These are phyloP conservation scores for Lophiotrema nucula DNA, from an alignment of 495 filamentous ascomycete genomes.

Conservation along the genomic window DNA sequence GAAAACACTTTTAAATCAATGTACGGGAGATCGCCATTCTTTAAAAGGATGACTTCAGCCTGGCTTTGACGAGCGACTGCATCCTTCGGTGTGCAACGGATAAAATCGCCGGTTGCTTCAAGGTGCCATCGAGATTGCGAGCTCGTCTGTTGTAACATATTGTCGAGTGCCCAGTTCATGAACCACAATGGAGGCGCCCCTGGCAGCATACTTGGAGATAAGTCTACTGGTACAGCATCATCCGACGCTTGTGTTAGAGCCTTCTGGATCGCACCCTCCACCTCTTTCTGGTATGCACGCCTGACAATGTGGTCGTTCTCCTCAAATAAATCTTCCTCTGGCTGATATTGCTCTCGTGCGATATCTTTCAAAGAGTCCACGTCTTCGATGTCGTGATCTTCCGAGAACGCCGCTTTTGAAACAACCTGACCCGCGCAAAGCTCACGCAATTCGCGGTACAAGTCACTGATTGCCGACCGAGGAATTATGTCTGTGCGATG, in stretches of 20 bases:
- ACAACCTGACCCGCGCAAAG: not conserved
- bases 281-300: not conserved
- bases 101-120: not conserved
- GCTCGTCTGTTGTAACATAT: not conserved
- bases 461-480: slow-evolving; percentile 1
- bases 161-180: not conserved
- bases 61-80: not conserved
- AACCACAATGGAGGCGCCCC: slow-evolving; percentile 12
- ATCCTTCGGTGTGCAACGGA: slow-evolving; percentile 12
- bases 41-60: slow-evolving; percentile 10
- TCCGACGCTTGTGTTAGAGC: not conserved
- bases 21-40: slow-evolving; percentile 4
- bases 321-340: not conserved
- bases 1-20: slow-evolving; percentile 9
- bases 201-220: not conserved
- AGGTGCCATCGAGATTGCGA: slow-evolving; percentile 1
- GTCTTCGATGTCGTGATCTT: slow-evolving; percentile 27
- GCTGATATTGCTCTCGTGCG: not conserved
- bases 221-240: not conserved
- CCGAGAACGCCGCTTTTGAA: slow-evolving; percentile 2
- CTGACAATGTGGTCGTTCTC: slow-evolving; percentile 2
- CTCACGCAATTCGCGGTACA: not conserved
- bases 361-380: slow-evolving; percentile 11
- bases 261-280: not conserved
- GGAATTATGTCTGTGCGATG: slow-evolving; percentile 13